A percentile compares a stretch with the other conserved stretches of the same genome.
Evolutionary conservation across 73 alveolate species (phyloP).

Genomic region (Paramecium caudatum): DNA sequence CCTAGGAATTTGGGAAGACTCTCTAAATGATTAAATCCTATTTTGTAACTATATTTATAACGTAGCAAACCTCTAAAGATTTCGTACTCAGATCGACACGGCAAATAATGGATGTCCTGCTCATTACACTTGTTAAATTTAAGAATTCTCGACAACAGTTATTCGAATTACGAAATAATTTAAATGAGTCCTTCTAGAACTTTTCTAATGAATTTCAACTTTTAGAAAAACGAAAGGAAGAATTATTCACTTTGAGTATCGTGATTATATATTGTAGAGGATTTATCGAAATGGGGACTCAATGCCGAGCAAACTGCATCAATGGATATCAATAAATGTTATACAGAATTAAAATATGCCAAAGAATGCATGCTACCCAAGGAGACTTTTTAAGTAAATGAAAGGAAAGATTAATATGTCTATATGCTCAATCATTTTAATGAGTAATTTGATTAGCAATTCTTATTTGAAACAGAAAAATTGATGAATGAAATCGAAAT

Average conservation of each 20-base stretch:
- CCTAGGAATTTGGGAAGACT: slow-evolving; percentile 9
- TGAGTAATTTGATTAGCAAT: slow-evolving; percentile 5
- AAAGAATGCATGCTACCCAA: slow-evolving; percentile 11
- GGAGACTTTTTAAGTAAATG: neutral
- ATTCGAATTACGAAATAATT: neutral
- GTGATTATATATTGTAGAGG: neutral
- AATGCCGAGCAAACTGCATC: neutral
- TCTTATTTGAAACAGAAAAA: neutral
- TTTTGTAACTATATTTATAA: slow-evolving; percentile 27
- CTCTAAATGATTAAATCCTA: slow-evolving; percentile 3
- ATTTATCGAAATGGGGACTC: slow-evolving; percentile 3
- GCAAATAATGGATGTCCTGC: slow-evolving; percentile 5
- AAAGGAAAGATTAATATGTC: slow-evolving; percentile 31
- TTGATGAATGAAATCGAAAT: neutral
- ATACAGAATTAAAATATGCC: slow-evolving; percentile 6
- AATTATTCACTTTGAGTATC: neutral
- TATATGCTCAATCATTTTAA: slow-evolving; percentile 14
- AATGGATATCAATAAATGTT: neutral
- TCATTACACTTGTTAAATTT: neutral
- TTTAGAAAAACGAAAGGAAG: slow-evolving; percentile 9
- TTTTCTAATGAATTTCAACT: neutral
- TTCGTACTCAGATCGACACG: neutral
- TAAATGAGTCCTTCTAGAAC: neutral
- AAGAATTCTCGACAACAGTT: neutral
- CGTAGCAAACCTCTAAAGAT: slow-evolving; percentile 6